Percentiles rank a stretch among this genome's conserved stretches.
These are phyloP conservation scores for Podospora pseudoanserina DNA, from an alignment of 495 filamentous ascomycete species.

Conservation along the genomic window DNA sequence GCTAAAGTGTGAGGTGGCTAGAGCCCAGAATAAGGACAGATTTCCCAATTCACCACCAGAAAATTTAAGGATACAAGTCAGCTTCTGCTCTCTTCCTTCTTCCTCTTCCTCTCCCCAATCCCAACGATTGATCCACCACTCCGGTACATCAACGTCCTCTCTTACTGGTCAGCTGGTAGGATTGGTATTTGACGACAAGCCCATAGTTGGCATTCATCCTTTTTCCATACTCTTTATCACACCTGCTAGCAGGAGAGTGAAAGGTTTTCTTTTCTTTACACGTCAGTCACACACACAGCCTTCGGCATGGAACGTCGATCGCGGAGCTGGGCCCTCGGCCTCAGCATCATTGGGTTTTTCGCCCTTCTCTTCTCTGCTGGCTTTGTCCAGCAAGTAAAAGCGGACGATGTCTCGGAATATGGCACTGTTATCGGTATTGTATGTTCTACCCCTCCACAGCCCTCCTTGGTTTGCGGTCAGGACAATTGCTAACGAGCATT, in stretches of 20 bases:
- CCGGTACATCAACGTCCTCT: background rate
- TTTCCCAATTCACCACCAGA: slow-evolving; percentile 25
- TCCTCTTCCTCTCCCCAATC: slow-evolving; percentile 9
- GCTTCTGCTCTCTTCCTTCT: slow-evolving; percentile 5
- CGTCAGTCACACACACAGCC: slow-evolving; percentile 19
- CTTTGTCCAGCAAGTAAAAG: slow-evolving; percentile 69
- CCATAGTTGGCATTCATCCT: slow-evolving; percentile 14
- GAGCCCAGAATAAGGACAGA: slow-evolving; percentile 33
- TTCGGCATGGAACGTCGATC: slow-evolving; percentile 50
- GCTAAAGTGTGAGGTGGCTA: slow-evolving; percentile 26
- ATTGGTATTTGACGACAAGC: slow-evolving; percentile 16
- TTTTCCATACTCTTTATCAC: slow-evolving; percentile 22
- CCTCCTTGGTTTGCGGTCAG: background rate
- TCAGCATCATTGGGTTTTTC: slow-evolving; percentile 57
- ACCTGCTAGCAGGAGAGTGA: slow-evolving; percentile 17
- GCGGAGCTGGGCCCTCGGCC: slow-evolving; percentile 46
- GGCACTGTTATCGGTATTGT: slow-evolving; percentile 93
- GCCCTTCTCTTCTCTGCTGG: slow-evolving; percentile 70
- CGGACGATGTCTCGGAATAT: slow-evolving; percentile 72
- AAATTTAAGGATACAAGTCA: slow-evolving; percentile 16
- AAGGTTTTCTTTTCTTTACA: slow-evolving; percentile 17
- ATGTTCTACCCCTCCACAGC: slow-evolving; percentile 27
- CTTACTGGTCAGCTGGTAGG: slow-evolving; percentile 6
- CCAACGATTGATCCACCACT: slow-evolving; percentile 11
- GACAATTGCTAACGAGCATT: slow-evolving; percentile 17